Evolutionary conservation across 192 early-diverging fungal species (phyloP).

Genomic region (Rhizoclosmatium globosum): DNA sequence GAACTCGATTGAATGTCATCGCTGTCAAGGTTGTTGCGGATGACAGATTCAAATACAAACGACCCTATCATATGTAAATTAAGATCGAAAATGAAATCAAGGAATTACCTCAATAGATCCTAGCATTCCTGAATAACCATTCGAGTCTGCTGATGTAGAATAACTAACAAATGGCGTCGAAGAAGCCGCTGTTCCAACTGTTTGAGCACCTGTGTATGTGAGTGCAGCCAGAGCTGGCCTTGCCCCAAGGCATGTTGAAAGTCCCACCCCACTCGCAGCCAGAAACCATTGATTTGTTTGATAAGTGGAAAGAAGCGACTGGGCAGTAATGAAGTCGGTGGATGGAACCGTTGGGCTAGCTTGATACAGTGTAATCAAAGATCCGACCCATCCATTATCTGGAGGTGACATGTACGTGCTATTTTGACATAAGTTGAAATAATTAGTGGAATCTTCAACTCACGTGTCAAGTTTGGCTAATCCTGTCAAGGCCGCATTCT

Average conservation of each 20-base stretch:
- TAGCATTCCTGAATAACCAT: slow-evolving; percentile 17
- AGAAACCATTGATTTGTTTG: slow-evolving; percentile 25
- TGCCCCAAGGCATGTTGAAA: background rate
- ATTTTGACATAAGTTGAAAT: background rate
- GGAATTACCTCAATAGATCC: slow-evolving; percentile 13
- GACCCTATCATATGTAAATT: background rate
- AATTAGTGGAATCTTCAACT: background rate
- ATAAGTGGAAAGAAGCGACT: background rate
- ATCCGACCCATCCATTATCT: slow-evolving; percentile 28
- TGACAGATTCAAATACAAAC: slow-evolving; percentile 16
- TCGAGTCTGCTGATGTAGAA: slow-evolving; percentile 10
- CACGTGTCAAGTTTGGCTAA: slow-evolving; percentile 28
- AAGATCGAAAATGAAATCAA: background rate
- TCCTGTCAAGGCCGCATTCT: slow-evolving; percentile 20
- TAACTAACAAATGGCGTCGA: slow-evolving; percentile 1
- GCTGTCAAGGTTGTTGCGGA: background rate
- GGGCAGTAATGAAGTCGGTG: background rate
- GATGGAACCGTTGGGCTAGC: background rate
- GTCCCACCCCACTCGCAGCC: background rate
- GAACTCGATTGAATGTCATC: slow-evolving; percentile 10
- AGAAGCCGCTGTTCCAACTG: background rate
- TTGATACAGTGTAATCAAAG: background rate
- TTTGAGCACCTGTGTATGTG: background rate
- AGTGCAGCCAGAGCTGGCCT: background rate
- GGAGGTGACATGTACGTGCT: slow-evolving; percentile 41